Evolutionary conservation across 164 flowering plant species (phyloP).

Genomic region (Akebia trifoliata): DNA sequence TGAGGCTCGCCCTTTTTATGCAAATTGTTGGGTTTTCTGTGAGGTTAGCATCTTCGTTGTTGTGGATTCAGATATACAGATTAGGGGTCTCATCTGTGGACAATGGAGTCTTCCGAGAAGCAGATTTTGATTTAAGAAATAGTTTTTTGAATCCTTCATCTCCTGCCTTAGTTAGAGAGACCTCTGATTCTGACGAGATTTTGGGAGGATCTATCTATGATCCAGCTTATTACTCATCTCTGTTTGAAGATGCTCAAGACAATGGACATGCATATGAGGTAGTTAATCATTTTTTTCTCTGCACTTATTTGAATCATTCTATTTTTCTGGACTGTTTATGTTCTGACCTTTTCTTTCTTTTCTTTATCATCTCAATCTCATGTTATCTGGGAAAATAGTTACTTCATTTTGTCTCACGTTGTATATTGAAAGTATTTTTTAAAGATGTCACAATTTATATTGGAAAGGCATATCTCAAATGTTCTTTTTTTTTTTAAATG

Average conservation of each 20-base stretch:
- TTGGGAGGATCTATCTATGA: conserved; percentile 80
- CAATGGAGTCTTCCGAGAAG: conserved; percentile 35
- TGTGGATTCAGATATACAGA: conserved; percentile 95
- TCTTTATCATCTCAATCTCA: neutral
- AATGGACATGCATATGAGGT: conserved; percentile 37
- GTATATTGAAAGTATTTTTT: no score
- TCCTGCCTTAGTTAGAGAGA: conserved; percentile 35
- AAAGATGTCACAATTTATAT: no score
- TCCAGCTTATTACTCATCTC: conserved; percentile 80
- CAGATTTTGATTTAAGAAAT: conserved; percentile 62
- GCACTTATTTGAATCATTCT: neutral
- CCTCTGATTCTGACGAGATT: conserved; percentile 48
- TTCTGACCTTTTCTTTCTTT: neutral
- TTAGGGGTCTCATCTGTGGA: conserved; percentile 60
- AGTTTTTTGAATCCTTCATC: conserved; percentile 67
- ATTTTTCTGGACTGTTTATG: neutral
- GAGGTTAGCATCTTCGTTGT: conserved; percentile 61
- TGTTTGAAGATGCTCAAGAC: conserved; percentile 61
- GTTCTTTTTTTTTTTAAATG: no score
- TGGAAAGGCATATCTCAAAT: no score
- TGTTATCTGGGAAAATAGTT: neutral
- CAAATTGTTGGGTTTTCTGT: conserved; percentile 64
- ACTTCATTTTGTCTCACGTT: neutral
- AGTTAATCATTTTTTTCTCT: conserved; percentile 10
- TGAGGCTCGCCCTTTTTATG: conserved; percentile 71